Percentiles rank a stretch among this genome's conserved stretches.
These are phyloP conservation scores for Talaromyces sp. DNA, from an alignment of 2,329 filamentous ascomycete species.

Conservation along the genomic window DNA sequence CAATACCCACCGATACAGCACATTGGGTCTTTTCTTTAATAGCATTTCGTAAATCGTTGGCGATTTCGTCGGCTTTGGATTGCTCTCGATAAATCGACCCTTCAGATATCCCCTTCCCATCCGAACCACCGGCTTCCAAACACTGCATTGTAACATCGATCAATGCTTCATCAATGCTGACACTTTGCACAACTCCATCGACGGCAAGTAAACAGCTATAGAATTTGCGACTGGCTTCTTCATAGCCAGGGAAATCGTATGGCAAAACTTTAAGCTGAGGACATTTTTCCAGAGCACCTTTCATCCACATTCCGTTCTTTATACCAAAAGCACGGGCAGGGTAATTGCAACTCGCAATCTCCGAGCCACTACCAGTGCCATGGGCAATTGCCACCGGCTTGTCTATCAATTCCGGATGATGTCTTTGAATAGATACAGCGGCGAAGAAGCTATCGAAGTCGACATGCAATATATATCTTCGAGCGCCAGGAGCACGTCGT, in stretches of 20 bases:
- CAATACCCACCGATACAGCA: slow-evolving; percentile 87
- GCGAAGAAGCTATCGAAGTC: slow-evolving; percentile 99
- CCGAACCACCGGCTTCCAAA: slow-evolving; percentile 58
- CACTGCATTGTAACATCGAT: slow-evolving; percentile 74
- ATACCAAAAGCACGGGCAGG: slow-evolving; percentile 78
- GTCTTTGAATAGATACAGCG: slow-evolving; percentile 75
- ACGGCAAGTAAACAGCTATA: slow-evolving; percentile 77
- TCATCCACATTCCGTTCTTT: slow-evolving; percentile 99
- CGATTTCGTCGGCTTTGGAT: slow-evolving; percentile 68
- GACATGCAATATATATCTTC: slow-evolving; percentile 86
- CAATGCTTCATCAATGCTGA: slow-evolving; percentile 93
- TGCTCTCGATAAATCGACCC: slow-evolving; percentile 72
- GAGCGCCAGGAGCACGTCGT: slow-evolving; percentile 56
- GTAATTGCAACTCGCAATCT: slow-evolving; percentile 98
- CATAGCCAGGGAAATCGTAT: slow-evolving; percentile 93
- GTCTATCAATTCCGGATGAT: slow-evolving; percentile 65
- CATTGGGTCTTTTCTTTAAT: slow-evolving; percentile 75
- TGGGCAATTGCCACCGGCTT: slow-evolving; percentile 89
- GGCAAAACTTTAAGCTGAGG: slow-evolving; percentile 83
- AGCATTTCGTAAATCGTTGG: slow-evolving; percentile 58
- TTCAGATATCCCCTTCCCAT: slow-evolving; percentile 61
- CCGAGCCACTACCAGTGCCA: slow-evolving; percentile 75
- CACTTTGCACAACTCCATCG: slow-evolving; percentile 84
- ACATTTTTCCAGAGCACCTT: slow-evolving; percentile 73
- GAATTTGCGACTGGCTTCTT: slow-evolving; percentile 81